phyloP scores from a whole-genome alignment of 306 rosid species.

The Dryas drummondii region DNA sequence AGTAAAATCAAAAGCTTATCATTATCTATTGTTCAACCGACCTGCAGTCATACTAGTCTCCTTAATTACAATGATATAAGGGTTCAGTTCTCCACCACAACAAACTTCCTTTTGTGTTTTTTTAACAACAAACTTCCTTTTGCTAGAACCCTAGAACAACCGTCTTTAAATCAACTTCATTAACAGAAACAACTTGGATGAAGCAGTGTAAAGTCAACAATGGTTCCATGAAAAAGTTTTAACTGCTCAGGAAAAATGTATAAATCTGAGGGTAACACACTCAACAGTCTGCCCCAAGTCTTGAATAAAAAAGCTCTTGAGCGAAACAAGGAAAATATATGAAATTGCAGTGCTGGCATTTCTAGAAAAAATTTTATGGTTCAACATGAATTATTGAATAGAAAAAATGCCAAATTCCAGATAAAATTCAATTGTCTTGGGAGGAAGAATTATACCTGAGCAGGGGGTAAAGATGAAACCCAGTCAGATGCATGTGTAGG shows the following conservation, averaged over 20 bases:
- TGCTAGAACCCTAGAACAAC: background rate
- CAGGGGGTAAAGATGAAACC: conserved; percentile 92
- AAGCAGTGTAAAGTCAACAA: background rate
- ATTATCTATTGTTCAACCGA: too few species aligned
- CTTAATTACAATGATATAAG: too few species aligned
- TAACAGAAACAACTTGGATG: background rate
- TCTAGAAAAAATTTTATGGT: background rate
- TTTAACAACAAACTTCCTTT: background rate
- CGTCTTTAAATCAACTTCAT: background rate
- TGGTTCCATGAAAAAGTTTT: background rate
- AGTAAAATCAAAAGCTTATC: too few species aligned
- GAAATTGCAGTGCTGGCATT: background rate
- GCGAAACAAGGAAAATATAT: too few species aligned
- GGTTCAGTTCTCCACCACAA: background rate
- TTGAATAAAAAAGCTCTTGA: too few species aligned
- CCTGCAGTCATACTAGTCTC: too few species aligned
- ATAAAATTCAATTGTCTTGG: conserved; percentile 4
- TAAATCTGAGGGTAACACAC: too few species aligned
- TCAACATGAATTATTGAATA: background rate
- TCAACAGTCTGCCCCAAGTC: too few species aligned
- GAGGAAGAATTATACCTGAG: conserved; percentile 61
- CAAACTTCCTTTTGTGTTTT: background rate
- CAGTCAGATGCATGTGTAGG: conserved; percentile 97
- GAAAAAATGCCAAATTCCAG: background rate
- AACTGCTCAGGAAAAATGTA: background rate